phyloP scores from a whole-genome alignment of 1,139 yeast species.

The Candida neerlandica region DNA sequence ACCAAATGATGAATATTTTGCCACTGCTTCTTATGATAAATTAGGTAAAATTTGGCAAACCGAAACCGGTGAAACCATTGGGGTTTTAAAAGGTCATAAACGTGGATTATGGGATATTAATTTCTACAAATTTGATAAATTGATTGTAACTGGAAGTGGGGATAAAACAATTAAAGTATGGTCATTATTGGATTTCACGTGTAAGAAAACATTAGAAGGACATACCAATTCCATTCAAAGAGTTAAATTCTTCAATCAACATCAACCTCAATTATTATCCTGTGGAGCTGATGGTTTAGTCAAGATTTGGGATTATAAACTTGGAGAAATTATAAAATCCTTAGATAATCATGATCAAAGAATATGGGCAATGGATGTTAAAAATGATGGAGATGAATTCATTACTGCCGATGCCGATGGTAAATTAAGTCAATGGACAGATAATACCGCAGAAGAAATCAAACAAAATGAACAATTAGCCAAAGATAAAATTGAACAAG shows the following conservation, averaged over 20 bases:
- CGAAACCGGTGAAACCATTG: constrained; percentile 80
- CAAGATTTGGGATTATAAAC: constrained; percentile 81
- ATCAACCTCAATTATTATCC: constrained; percentile 68
- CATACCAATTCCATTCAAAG: constrained; percentile 92
- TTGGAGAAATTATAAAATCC: constrained; percentile 80
- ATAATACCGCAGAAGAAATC: constrained; percentile 71
- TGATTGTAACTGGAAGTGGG: constrained; percentile 80
- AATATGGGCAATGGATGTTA: constrained; percentile 83
- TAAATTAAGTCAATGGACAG: constrained; percentile 83
- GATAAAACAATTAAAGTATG: constrained; percentile 90
- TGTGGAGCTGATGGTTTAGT: constrained; percentile 95
- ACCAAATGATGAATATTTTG: constrained; percentile 85
- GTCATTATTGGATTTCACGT: constrained; percentile 77
- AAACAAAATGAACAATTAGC: constrained; percentile 54
- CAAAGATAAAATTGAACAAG: constrained; percentile 74
- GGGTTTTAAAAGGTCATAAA: constrained; percentile 84
- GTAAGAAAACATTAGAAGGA: constrained; percentile 86
- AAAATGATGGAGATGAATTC: constrained; percentile 63
- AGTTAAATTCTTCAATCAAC: constrained; percentile 63
- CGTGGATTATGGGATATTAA: constrained; percentile 93
- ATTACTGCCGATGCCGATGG: constrained; percentile 96
- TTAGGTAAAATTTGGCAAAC: constrained; percentile 87
- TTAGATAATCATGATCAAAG: constrained; percentile 91
- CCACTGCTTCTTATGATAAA: constrained; percentile 96
- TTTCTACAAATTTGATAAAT: constrained; percentile 78